Evolutionary conservation across 2,329 filamentous ascomycete genomes (phyloP).

Genomic region (Xenoacremonium recifei): DNA sequence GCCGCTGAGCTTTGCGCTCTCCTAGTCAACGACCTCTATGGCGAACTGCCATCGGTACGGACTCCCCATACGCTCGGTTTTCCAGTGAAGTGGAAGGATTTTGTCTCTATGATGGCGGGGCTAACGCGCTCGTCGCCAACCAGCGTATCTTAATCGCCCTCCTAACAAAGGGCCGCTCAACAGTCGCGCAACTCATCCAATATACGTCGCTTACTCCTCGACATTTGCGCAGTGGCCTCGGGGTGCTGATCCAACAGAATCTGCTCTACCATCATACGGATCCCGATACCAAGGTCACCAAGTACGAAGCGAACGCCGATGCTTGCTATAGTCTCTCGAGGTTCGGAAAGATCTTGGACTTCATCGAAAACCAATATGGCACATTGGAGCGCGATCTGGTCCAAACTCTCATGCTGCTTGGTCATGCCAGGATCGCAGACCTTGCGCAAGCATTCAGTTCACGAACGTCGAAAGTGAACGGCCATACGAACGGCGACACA

Average conservation of each 20-base stretch:
- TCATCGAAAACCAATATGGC: slow-evolving; percentile 73
- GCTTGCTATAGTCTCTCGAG: slow-evolving; percentile 81
- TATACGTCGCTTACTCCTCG: slow-evolving; percentile 71
- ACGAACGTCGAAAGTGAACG: slow-evolving; percentile 34
- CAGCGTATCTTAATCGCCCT: slow-evolving; percentile 85
- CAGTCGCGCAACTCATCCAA: slow-evolving; percentile 65
- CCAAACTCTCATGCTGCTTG: slow-evolving; percentile 71
- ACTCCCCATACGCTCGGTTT: slow-evolving; percentile 13
- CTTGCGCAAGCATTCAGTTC: slow-evolving; percentile 61
- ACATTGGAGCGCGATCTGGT: slow-evolving; percentile 71
- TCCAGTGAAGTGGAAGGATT: slow-evolving; percentile 5
- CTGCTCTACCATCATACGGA: slow-evolving; percentile 74
- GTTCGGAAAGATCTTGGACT: slow-evolving; percentile 75
- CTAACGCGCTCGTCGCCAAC: slow-evolving; percentile 25
- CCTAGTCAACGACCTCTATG: slow-evolving; percentile 84
- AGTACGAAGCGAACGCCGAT: slow-evolving; percentile 81
- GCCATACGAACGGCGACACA: slow-evolving; percentile 34
- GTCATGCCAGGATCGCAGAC: slow-evolving; percentile 72
- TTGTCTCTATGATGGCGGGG: slow-evolving; percentile 17
- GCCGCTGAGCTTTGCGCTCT: slow-evolving; percentile 86
- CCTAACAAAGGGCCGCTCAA: slow-evolving; percentile 74
- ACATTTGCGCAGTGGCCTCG: slow-evolving; percentile 78
- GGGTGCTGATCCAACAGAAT: slow-evolving; percentile 84
- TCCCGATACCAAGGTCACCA: slow-evolving; percentile 59
- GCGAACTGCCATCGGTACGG: slow-evolving; percentile 87